Base-by-base conservation (phyloP, 345 rosid genomes). In the Linum trigynum region DNA sequence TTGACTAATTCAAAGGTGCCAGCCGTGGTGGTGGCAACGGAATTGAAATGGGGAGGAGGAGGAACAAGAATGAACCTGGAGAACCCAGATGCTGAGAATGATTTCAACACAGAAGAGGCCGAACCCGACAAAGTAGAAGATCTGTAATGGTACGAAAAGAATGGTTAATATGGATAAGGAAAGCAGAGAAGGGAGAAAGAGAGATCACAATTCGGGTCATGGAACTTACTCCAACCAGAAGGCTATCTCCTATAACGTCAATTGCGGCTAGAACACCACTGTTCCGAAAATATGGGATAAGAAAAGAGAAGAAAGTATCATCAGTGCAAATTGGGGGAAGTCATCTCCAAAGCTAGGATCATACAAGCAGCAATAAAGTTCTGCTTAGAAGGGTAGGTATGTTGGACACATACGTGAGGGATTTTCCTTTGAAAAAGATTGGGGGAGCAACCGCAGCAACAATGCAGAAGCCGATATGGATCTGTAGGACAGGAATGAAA, bases 371-470 rank as follows among this genome's bases (percentile, higher is more conserved):
- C 32, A 1, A 7, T 37, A 5, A 58, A 53, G 37, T 63, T 10
- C n/a, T 50, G 59, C 12, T 32, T 7, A 39, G 7, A 53, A 72
- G 2, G 55, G 41, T 16, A 15, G 53, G 41, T 10, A 5, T 17
- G 4, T 37, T 38, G 74, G 72, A 67, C 53, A 71, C 98, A 89
- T 91, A 95, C 98, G 99, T 86, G 72, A 95, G 76, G 66, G 99
- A 95, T 71, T 87, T 78, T 76, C 99, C 99, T n/a, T 82, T 90
- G 77, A 95, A 95, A 70, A 95, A 85, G 50, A 95, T 55, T 4
- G 99, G 99, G 57, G 99, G 99, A 64, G 99, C 98, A 76, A 95
- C 87, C 63, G 99, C 92, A n/a, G 99, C 96, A 79, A 95, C 71
- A 39, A 95, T 85, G 79, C 98, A 91, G 79, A 95, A 91, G 58